Percentiles rank a stretch among this genome's conserved stretches.
phyloP scores from a whole-genome alignment of 495 filamentous ascomycete species.

The Amniculicola lignicola region DNA sequence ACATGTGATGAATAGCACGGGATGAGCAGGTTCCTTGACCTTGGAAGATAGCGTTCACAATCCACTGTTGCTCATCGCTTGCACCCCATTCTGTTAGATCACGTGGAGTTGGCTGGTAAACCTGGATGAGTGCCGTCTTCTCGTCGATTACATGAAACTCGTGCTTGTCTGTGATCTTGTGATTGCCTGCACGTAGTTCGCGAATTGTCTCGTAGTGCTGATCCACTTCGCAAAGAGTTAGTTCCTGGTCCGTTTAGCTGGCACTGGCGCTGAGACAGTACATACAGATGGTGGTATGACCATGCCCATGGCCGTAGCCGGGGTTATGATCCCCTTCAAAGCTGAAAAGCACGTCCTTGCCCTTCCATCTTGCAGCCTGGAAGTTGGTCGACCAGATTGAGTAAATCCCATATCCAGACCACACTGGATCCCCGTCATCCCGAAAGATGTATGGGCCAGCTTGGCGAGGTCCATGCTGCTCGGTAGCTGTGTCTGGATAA shows the following conservation, averaged over 20 bases:
- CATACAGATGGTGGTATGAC: conserved; percentile 47
- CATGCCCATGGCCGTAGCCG: conserved; percentile 53
- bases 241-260: too few species aligned
- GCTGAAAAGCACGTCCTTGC: conserved; percentile 51
- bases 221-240: conserved; percentile 38
- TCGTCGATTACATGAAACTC: conserved; percentile 52
- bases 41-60: conserved; percentile 47
- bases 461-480: conserved; percentile 53
- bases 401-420: conserved; percentile 55
- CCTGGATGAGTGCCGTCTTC: conserved; percentile 44
- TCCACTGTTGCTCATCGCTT: conserved; percentile 44
- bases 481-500: conserved; percentile 41
- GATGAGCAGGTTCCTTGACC: conserved; percentile 31
- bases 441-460: conserved; percentile 56
- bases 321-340: conserved; percentile 57
- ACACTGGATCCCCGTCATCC: conserved; percentile 53
- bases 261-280: too few species aligned
- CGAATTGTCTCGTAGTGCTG: conserved; percentile 55
- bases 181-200: conserved; percentile 52
- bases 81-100: conserved; percentile 44
- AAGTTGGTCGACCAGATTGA: conserved; percentile 54
- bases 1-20: background rate
- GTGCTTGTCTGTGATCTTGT: conserved; percentile 54
- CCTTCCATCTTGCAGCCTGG: conserved; percentile 49
- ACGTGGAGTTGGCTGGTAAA: conserved; percentile 43